Percentiles rank a stretch among this genome's conserved stretches.
Evolutionary conservation across 805 yeast genomes (phyloP).

Genomic region (Naumovozyma dairenensis): DNA sequence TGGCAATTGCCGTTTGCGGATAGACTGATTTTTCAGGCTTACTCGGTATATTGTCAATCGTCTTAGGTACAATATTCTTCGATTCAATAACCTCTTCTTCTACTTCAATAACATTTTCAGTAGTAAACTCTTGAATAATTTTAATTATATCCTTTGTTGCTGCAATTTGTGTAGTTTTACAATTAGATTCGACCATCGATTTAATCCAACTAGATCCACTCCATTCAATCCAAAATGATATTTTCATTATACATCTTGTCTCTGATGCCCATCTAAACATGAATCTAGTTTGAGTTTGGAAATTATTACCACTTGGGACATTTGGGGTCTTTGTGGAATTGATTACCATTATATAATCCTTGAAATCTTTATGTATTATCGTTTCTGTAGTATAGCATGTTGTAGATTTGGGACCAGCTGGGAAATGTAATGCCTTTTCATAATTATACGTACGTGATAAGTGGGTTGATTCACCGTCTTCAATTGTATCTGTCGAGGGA

Average conservation of each 20-base stretch:
- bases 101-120: slow-evolving; percentile 8
- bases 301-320: slow-evolving; percentile 86
- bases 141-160: slow-evolving; percentile 42
- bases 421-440: slow-evolving; percentile 61
- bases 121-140: slow-evolving; percentile 20
- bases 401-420: slow-evolving; percentile 92
- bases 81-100: slow-evolving; percentile 1
- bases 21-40: neutral
- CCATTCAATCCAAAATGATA: slow-evolving; percentile 83
- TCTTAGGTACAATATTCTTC: neutral
- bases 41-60: neutral
- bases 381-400: slow-evolving; percentile 63
- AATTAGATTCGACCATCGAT: slow-evolving; percentile 76
- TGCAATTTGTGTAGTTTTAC: slow-evolving; percentile 66
- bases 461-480: slow-evolving; percentile 31
- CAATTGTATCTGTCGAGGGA: slow-evolving; percentile 25
- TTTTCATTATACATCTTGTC: slow-evolving; percentile 47
- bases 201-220: slow-evolving; percentile 88
- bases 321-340: slow-evolving; percentile 75
- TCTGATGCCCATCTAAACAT: slow-evolving; percentile 63
- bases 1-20: neutral
- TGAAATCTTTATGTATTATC: slow-evolving; percentile 41
- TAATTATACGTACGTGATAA: slow-evolving; percentile 46
- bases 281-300: slow-evolving; percentile 64
- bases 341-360: slow-evolving; percentile 45